A percentile compares a stretch with the other conserved stretches of the same genome.
Evolutionary conservation across 2,329 filamentous ascomycete genomes (phyloP).

Genomic region (Trichoderma simmonsii): DNA sequence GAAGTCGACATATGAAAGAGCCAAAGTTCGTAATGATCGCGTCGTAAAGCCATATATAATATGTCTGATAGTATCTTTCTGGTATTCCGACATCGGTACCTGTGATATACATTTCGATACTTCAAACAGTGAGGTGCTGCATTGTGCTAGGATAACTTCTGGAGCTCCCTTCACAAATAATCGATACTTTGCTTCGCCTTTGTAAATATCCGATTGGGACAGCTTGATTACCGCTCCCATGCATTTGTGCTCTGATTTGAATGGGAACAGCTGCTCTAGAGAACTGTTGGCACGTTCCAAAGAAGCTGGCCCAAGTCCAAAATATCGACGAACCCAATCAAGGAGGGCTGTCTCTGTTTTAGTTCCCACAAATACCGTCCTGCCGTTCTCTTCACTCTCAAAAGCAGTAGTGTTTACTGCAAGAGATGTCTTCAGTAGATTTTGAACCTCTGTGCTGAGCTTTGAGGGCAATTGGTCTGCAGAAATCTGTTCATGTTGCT

Average conservation of each 20-base stretch:
- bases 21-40: conserved; percentile 71
- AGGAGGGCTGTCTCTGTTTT: conserved; percentile 55
- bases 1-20: conserved; percentile 70
- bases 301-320: conserved; percentile 45
- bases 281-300: conserved; percentile 44
- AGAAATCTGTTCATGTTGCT: neutral
- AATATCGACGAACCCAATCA: conserved; percentile 45
- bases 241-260: conserved; percentile 51
- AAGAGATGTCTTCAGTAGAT: conserved; percentile 40
- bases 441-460: conserved; percentile 29
- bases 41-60: conserved; percentile 57
- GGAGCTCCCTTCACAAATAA: conserved; percentile 55
- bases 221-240: conserved; percentile 53
- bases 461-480: conserved; percentile 3
- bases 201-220: conserved; percentile 9
- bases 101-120: neutral
- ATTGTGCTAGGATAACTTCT: conserved; percentile 48
- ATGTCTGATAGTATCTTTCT: neutral
- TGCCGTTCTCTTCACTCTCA: conserved; percentile 44
- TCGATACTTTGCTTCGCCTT: conserved; percentile 37
- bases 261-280: conserved; percentile 48
- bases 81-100: neutral
- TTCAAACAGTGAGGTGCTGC: conserved; percentile 24
- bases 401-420: conserved; percentile 57
- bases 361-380: conserved; percentile 47